Evolutionary conservation across 2,329 filamentous ascomycete genomes (phyloP).

Genomic region (Aspergillus jensenii): DNA sequence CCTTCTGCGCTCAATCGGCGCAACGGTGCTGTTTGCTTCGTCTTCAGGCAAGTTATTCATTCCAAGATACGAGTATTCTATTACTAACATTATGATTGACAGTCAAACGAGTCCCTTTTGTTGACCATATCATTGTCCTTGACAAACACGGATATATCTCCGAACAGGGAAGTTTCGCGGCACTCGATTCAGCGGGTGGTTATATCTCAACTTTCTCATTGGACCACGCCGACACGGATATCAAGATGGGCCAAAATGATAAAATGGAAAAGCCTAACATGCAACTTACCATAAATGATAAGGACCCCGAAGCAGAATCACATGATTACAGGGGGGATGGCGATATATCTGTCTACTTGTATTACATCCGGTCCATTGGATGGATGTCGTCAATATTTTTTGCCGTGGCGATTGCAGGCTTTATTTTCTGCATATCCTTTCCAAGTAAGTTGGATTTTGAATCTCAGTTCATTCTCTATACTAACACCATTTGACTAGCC

Average conservation of each 20-base stretch:
- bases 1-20: conserved; percentile 41
- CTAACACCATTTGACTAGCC: conserved; percentile 18
- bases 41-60: conserved; percentile 28
- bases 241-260: conserved; percentile 25
- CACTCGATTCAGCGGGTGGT: conserved; percentile 36
- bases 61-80: neutral
- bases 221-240: conserved; percentile 26
- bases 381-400: conserved; percentile 36
- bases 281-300: conserved; percentile 2
- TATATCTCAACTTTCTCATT: conserved; percentile 44
- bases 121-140: conserved; percentile 45
- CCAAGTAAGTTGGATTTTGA: conserved; percentile 29
- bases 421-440: conserved; percentile 44
- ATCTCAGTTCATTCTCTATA: neutral
- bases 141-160: conserved; percentile 36
- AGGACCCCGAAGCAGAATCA: conserved; percentile 22
- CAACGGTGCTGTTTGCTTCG: conserved; percentile 42
- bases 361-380: conserved; percentile 41
- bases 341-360: conserved; percentile 45
- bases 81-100: conserved; percentile 1
- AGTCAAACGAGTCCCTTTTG: conserved; percentile 42
- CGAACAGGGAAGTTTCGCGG: conserved; percentile 44
- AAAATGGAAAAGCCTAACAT: conserved; percentile 7
- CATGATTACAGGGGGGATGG: conserved; percentile 35
- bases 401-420: conserved; percentile 36